Conservation (phyloP, 495 filamentous ascomycete species). For the Penicillium atrosanguineum region DNA sequence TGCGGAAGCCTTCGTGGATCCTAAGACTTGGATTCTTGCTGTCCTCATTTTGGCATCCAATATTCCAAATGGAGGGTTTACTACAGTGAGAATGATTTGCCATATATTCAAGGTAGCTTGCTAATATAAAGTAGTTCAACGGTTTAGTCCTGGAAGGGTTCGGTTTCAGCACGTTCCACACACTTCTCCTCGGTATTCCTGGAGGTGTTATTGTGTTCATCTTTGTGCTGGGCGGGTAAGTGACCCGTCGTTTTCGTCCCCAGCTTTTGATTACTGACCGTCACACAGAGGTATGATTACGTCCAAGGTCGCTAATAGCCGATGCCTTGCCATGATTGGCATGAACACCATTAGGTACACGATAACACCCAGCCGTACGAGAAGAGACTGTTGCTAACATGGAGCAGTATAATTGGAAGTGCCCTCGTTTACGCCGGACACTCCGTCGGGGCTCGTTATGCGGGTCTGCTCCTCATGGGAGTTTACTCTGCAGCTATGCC, state of each 20-base stretch:
- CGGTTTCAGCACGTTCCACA: conserved; percentile 35
- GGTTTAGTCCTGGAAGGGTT: conserved; percentile 40
- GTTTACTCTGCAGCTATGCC: conserved; percentile 55
- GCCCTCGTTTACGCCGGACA: conserved; percentile 42
- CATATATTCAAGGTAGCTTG: neutral
- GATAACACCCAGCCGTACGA: conserved; percentile 1
- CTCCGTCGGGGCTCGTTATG: conserved; percentile 46
- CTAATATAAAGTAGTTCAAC: conserved; percentile 29
- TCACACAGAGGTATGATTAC: conserved; percentile 9
- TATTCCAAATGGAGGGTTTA: conserved; percentile 30
- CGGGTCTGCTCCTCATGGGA: conserved; percentile 49
- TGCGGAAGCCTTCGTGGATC: conserved; percentile 27
- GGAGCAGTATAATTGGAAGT: conserved; percentile 34
- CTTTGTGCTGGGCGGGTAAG: conserved; percentile 32
- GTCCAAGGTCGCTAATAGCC: conserved; percentile 17
- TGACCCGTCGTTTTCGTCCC: conserved; percentile 23
- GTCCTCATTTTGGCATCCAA: conserved; percentile 30
- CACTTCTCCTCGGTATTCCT: conserved; percentile 39
- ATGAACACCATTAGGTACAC: conserved; percentile 17
- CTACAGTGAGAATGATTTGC: conserved; percentile 13
- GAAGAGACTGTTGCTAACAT: conserved; percentile 26
- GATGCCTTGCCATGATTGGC: conserved; percentile 16
- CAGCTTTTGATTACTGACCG: conserved; percentile 20
- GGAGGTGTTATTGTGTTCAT: conserved; percentile 37
- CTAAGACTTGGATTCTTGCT: conserved; percentile 31